phyloP scores from a whole-genome alignment of 352 stramenopile species.

The Thalassiosira ordinaria region DNA sequence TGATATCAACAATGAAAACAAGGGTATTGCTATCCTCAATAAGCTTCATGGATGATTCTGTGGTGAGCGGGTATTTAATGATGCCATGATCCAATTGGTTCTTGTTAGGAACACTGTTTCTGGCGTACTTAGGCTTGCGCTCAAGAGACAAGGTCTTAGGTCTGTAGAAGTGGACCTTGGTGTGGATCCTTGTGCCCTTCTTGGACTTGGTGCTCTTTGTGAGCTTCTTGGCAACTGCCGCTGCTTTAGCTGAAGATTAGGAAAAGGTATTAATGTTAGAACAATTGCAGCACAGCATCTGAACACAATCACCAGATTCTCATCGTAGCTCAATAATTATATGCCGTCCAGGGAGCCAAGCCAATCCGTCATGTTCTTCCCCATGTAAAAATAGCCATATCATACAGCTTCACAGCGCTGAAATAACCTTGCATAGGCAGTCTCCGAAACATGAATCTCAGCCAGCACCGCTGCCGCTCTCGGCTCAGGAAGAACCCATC shows the following conservation, averaged over 20 bases:
- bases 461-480: no score
- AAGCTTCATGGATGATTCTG: constrained; percentile 99
- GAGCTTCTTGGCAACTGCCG: constrained; percentile 92
- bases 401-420: no score
- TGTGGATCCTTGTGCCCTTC: constrained; percentile 98
- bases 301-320: no score
- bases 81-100: constrained; percentile 98
- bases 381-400: no score
- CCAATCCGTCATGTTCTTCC: no score
- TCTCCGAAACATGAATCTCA: no score
- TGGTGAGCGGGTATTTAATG: constrained; percentile 99
- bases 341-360: no score
- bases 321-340: no score
- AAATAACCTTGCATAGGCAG: no score
- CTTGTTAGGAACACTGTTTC: constrained; percentile 91
- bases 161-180: constrained; percentile 99
- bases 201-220: constrained; percentile 94
- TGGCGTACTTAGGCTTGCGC: constrained; percentile 95
- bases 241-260: constrained; percentile 92
- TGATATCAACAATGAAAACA: constrained; percentile 99
- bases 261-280: no score
- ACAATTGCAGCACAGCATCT: no score
- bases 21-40: constrained; percentile 99
- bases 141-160: constrained; percentile 96
- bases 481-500: no score